Base-by-base conservation (phyloP, 169 alveolate genomes). In the Cryptosporidium muris region DNA sequence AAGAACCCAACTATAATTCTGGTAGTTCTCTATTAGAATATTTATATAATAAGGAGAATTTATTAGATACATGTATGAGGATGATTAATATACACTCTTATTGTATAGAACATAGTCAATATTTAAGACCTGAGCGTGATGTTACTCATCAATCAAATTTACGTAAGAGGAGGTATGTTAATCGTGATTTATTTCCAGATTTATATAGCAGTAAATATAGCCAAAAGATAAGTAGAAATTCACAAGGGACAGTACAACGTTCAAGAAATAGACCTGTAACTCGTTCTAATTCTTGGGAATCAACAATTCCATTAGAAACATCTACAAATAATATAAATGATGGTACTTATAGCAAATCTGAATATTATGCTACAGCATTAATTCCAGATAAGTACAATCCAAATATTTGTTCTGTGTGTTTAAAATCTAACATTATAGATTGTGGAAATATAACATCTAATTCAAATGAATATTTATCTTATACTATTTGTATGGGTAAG, bases 131-230 rank as follows among this genome's bases (percentile, higher is more conserved):
- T 38, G 47, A 12, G 6, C 62, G 56, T 12, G 49, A 68, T 3
- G 9, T 68, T 37, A 38, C 3, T 9, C 67, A 68, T 48, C 67
- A 68, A 34, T 47, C 56, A 47, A 68, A 54, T 68, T 43, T 68
- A n/a, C 37, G 82, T 3, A 52, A 54, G 8, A 68, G 47, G 58
- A 68, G 82, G 47, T 68, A 68, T 12, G 36, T 68, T 2, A 68
- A 68, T 54, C 37, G 82, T 4, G 82, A 68, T 14, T 54, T 68
- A 66, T 68, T 68, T 16, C 82, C 82, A 4, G 82, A 68, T n/a
- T 16, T 68, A 1, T 68, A 40, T 25, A 68, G n/a, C 25, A 51
- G 60, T 37, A 68, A 68, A 38, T 68, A 54, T 36, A 68, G 56
- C 37, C 82, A 53, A 38, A 68, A 68, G 16, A 54, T 56, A 5